Evolutionary conservation across 2,329 filamentous ascomycete species (phyloP), one percentile per base, ranked within the genome.

Genomic region (Monilinia fructigena): DNA sequence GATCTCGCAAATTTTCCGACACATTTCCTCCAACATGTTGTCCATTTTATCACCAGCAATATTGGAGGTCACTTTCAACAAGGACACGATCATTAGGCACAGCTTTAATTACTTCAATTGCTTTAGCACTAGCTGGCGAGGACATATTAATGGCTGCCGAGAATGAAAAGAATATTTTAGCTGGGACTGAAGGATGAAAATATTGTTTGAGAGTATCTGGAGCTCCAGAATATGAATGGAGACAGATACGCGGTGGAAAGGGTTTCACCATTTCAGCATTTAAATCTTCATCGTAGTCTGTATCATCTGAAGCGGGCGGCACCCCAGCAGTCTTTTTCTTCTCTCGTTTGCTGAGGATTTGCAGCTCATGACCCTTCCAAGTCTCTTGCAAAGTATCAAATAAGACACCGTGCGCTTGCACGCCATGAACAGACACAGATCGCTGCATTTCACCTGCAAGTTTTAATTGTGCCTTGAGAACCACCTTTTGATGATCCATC

Each of bases 41-140:
- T 98, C 95, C 91, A 98, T 96, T 61, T 83, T 80, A 1, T 87
- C 82, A 0, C 95, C 95, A 0, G 94, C 95, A 26, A 80, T 85
- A 77, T 98, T 98, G 92, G 67, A 97, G 76, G 77, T 99, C 95
- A 75, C 93, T 98, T 78, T 99, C 95, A 2, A 96, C 83, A 26
- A 99, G 82, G 16, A 99, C 80, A 63, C 88, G 84, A 71, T 94
- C 85, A 70, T 92, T 89, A 0, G 95, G 94, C 3, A 96, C 82
- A 3, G 84, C 83, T 68, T 83, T 85, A 58, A 98, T 83, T 26
- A 89, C 84, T 26, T 93, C 87, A 31, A 72, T 80, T 81, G 55
- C 69, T 75, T 74, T 77, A 80, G 74, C 73, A 76, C 69, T 79
- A 81, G 75, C 73, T 81, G 72, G 72, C 76, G 84, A 80, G 42